A percentile compares a stretch with the other conserved stretches of the same genome.
phyloP scores from a whole-genome alignment of 164 flowering plant species.

The Liquidambar formosana region DNA sequence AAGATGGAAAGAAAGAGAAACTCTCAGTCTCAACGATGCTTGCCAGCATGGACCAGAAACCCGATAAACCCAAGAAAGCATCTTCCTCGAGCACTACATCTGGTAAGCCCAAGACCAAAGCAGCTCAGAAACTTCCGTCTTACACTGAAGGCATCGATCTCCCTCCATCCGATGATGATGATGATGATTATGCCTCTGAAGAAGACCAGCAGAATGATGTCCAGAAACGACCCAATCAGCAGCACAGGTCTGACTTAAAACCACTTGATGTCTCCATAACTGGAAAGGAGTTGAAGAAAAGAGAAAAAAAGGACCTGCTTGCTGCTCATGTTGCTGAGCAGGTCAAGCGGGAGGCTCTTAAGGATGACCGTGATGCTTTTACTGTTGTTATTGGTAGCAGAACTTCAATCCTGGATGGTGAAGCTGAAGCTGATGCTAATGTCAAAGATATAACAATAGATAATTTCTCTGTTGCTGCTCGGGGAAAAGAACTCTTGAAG shows the following conservation, averaged over 20 bases:
- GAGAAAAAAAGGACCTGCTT: constrained; percentile 67
- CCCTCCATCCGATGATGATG: constrained; percentile 81
- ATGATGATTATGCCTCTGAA: constrained; percentile 36
- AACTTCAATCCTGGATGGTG: constrained; percentile 63
- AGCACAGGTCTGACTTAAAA: constrained; percentile 24
- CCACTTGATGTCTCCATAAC: constrained; percentile 38
- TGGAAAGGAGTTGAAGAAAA: constrained; percentile 71
- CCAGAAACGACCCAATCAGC: constrained; percentile 4
- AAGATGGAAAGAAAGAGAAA: constrained; percentile 56
- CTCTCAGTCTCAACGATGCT: constrained; percentile 73
- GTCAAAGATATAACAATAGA: constrained; percentile 70
- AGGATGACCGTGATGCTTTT: constrained; percentile 79
- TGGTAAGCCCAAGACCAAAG: constrained; percentile 40
- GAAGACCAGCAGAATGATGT: constrained; percentile 23
- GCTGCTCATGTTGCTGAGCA: constrained; percentile 54
- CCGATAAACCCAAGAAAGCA: constrained; percentile 58
- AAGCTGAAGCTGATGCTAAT: constrained; percentile 71
- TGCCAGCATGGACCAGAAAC: constrained; percentile 76
- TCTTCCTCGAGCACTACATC: constrained; percentile 29
- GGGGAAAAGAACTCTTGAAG: constrained; percentile 71
- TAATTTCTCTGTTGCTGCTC: constrained; percentile 71
- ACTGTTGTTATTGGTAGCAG: constrained; percentile 73
- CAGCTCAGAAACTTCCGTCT: constrained; percentile 39
- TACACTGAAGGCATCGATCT: constrained; percentile 76
- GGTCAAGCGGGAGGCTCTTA: constrained; percentile 64